Base-by-base conservation (phyloP, 176 grass and related monocot genomes). In the Aegilops bicornis region DNA sequence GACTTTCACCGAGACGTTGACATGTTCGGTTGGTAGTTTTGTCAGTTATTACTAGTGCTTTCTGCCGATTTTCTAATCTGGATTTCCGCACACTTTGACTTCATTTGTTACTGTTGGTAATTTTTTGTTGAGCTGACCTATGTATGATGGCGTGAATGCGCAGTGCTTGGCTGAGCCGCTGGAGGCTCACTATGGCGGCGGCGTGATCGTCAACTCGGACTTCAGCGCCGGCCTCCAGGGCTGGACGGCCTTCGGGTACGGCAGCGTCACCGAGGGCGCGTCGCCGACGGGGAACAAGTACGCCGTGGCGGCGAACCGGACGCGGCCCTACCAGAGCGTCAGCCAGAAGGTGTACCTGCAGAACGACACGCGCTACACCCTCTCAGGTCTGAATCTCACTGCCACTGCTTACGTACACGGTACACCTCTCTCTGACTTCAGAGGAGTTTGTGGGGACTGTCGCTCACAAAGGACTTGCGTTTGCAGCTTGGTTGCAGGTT, bases 131-230 rank as follows among this genome's bases (percentile, higher is more conserved):
- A 64, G 71, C 17, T 76, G 73, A 77, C 43, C 6, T 7, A 68
- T 35, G 36, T 2, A 3, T 23, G 83, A 17, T 8, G 56, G 64
- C 42, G 71, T 74, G 70, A 15, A 33, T 64, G 65, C 63, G 70
- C 91, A 98, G 96, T 98, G 96, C 82, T 87, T 98, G 79, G 37
- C 90, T 50, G 91, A 95, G 73, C 93, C 96, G 29, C 64, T 70
- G 25, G 89, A 92, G 14, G 32, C 88, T 31, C 96, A 92, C 40
- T 98, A 98, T 61, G 84, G 83, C n/a, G 96, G 96, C 36, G 96
- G 96, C 68, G 90, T 98, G 77, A 89, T 98, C 86, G 64, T 69
- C 23, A 98, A 95, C 89, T 42, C 91, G 35, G 80, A 96, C 69
- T 98, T 98, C 59, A 76, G 62, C 81, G 72, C 78, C 29, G 83